These are phyloP conservation scores for Aspergillus sojae DNA, from an alignment of 2,329 filamentous ascomycete species.

Conservation along the genomic window DNA sequence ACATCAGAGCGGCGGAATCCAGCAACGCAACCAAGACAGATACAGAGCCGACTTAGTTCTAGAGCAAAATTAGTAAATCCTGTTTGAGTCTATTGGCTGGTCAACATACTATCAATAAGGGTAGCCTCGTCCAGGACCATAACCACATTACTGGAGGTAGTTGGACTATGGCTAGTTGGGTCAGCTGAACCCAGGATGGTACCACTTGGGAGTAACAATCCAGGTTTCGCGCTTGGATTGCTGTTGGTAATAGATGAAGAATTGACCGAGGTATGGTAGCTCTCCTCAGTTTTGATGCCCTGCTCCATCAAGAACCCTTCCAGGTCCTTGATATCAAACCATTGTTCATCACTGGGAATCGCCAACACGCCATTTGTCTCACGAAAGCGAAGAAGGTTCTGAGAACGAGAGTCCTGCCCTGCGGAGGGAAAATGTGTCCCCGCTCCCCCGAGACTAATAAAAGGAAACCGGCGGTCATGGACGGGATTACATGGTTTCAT, in stretches of 20 bases:
- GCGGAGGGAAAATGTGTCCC: background rate
- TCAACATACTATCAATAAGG: background rate
- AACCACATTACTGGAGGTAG: background rate
- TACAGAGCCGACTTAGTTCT: background rate
- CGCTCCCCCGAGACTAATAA: background rate
- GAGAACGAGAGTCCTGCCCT: background rate
- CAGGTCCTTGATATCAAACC: background rate
- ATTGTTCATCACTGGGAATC: conserved; percentile 1
- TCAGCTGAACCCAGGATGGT: background rate
- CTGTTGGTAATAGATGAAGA: background rate
- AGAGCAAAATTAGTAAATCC: background rate
- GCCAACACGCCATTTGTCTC: background rate
- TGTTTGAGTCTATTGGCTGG: no score
- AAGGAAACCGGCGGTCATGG: background rate
- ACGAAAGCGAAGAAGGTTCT: background rate
- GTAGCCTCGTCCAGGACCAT: background rate
- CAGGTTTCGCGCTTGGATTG: background rate
- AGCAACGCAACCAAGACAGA: conserved; percentile 4
- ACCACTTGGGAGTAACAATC: background rate
- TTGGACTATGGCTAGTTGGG: background rate
- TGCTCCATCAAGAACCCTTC: background rate
- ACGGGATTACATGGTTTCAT: background rate
- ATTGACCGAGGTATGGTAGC: background rate
- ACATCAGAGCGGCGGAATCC: background rate
- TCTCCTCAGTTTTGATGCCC: background rate